Evolutionary conservation across 1,284 basidiomycete species (phyloP), one percentile per base, ranked within the genome.

Genomic region (Leccinum fuscescens): DNA sequence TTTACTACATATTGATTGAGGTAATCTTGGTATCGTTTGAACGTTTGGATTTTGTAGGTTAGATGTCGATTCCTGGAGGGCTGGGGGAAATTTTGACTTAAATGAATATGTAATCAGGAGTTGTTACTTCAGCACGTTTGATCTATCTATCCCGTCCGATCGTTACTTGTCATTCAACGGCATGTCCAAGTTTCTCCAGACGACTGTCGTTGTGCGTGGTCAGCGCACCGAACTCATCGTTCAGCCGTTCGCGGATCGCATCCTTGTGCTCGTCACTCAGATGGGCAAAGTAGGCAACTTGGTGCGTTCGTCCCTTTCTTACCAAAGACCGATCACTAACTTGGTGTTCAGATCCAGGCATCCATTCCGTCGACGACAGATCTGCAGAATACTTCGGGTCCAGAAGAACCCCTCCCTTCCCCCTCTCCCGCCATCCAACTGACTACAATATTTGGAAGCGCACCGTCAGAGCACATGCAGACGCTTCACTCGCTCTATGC

Each of bases 261-360:
- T 87, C 8, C 77, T 97, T 20, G 85, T 96, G 17, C 78, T 96
- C 29, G 80, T 97, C 56, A 94, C 93, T 1, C 95, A 96, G 75
- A 68, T 92, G 57, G 92, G 91, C 31, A 94, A 93, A 83, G 86
- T 96, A 12, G 94, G 94, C 58, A 88, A 83, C 69, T 71, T 97
- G 76, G 92, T 95, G 71, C 70, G 78, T 77, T 42, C 35, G 27
- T 8, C 60, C 62, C 59, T 55, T 27, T 39, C 52, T 14, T 22
- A 52, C 52, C 51, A 54, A 48, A n/a, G 27, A 11, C 6, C 15
- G 9, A n/a, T 15, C 51, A 35, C 61, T 65, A 22, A 64, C 56
- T 11, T 46, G 12, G 37, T 46, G 31, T 37, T 39, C 49, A 73
- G 93, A 90, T 93, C 39, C 92, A 95, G 82, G 92, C 86, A 24